Evolutionary conservation across 495 filamentous ascomycete species (phyloP).

Genomic region (Poronia punctata): DNA sequence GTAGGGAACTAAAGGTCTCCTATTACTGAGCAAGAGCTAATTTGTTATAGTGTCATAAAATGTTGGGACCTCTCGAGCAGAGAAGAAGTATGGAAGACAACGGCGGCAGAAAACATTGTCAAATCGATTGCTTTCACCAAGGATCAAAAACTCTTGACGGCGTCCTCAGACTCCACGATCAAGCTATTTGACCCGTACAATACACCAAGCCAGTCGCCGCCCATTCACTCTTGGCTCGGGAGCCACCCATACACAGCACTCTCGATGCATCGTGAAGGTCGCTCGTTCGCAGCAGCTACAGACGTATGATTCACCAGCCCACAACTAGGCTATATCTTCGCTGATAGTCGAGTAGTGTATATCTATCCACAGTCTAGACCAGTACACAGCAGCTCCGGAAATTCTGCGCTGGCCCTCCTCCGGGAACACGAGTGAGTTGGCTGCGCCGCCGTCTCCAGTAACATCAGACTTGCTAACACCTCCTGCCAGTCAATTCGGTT

Average conservation of each 20-base stretch:
- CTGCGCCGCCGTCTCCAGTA: too few species aligned
- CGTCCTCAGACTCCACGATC: constrained; percentile 76
- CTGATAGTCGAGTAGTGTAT: constrained; percentile 42
- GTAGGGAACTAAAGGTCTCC: neutral
- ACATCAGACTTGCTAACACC: neutral
- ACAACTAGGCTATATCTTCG: neutral
- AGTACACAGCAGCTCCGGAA: constrained; percentile 67
- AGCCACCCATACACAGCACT: constrained; percentile 74
- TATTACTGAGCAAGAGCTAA: neutral
- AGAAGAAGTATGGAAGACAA: constrained; percentile 72
- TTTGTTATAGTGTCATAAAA: constrained; percentile 73
- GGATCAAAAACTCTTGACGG: constrained; percentile 80
- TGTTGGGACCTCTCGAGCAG: constrained; percentile 82
- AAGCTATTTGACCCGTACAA: constrained; percentile 90
- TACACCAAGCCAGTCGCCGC: constrained; percentile 52
- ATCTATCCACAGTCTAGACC: constrained; percentile 79
- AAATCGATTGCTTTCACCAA: constrained; percentile 86
- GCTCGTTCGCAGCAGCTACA: constrained; percentile 73
- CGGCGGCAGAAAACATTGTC: constrained; percentile 70
- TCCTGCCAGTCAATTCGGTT: constrained; percentile 54
- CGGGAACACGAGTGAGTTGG: constrained; percentile 70
- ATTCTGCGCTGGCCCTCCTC: constrained; percentile 79
- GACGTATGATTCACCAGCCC: constrained; percentile 22
- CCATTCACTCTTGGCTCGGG: constrained; percentile 77
- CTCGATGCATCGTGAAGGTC: constrained; percentile 66